Evolutionary conservation across 1,139 yeast species (phyloP), one percentile per base, ranked within the genome.

Genomic region (Lodderomyces metapsilosis): DNA sequence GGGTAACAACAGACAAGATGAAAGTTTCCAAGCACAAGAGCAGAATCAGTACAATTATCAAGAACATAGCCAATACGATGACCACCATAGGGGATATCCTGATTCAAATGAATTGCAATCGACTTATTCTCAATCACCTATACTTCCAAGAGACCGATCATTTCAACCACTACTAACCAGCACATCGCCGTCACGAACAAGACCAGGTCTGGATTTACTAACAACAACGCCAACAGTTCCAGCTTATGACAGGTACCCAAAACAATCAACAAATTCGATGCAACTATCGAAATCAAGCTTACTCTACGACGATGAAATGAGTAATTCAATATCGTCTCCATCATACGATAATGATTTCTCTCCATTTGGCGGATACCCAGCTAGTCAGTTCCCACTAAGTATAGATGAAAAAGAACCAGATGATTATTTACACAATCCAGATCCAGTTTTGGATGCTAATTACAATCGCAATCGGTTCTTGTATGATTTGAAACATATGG

Each of bases 291-390:
- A 23, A 15, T 9, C 37, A 27, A 37, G 36, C 16, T 37, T 40
- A 24, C 36, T 40, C 24, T 36, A 42, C 22, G 38, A 42, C 30
- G 39, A 38, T 17, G 33, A 36, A 7, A 23, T 11, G 12, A 23
- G 22, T 12, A 28, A 28, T 28, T 28, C 32, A 28, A 15, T 16
- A 7, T 28, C 18, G 11, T 28, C 32, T 4, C 32, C 32, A 10
- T 28, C 32, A 5, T 33, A 37, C 21, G 37, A 43, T 3, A 28
- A 25, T 8, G 73, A 68, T 44, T 71, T 82, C 52, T 81, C 89
- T 40, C 97, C 97, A 2, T 89, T 89, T 68, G 97, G 97, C 42
- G 97, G 96, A 9, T 89, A 87, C 60, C 96, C 97, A 2, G 92
- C 95, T 4, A 73, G 87, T 5, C 79, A 88, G 1, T 89, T 89